These are phyloP conservation scores for Hevea brasiliensis DNA, from an alignment of 345 rosid genomes.

Conservation along the genomic window DNA sequence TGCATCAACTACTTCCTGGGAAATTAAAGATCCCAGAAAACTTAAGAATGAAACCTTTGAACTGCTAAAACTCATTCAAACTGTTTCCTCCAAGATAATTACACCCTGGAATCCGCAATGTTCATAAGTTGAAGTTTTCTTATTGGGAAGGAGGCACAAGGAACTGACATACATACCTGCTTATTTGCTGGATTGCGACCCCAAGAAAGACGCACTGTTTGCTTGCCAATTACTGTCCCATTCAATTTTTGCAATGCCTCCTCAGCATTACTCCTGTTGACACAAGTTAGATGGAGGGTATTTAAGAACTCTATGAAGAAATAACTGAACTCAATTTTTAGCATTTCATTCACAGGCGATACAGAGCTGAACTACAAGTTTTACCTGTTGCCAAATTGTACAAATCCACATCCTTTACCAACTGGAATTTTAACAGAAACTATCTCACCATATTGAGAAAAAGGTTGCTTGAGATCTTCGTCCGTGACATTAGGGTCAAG, in stretches of 20 bases:
- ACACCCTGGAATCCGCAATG: neutral
- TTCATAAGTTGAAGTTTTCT: neutral
- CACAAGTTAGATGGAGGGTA: conserved; percentile 11
- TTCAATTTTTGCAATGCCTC: conserved; percentile 84
- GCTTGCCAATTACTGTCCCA: conserved; percentile 62
- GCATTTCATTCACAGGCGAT: neutral
- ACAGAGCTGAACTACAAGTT: conserved; percentile 10
- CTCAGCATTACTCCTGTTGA: conserved; percentile 71
- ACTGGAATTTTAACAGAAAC: conserved; percentile 84
- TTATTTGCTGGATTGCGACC: conserved; percentile 78
- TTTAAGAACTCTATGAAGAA: neutral
- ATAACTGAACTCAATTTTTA: neutral
- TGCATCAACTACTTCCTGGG: neutral
- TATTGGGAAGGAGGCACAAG: neutral
- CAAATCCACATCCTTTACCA: conserved; percentile 94
- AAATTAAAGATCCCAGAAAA: neutral
- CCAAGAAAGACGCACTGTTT: conserved; percentile 81
- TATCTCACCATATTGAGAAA: conserved; percentile 81
- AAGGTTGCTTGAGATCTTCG: conserved; percentile 83
- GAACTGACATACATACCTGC: conserved; percentile 45
- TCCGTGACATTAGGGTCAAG: conserved; percentile 84
- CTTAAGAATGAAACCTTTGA: neutral
- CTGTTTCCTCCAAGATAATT: neutral
- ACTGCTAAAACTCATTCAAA: neutral
- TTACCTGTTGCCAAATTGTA: conserved; percentile 87